Percentiles rank a stretch among this genome's conserved stretches.
Conservation (phyloP, 176 grass and related monocot species). For the Rhipidocladum racemiflorum region DNA sequence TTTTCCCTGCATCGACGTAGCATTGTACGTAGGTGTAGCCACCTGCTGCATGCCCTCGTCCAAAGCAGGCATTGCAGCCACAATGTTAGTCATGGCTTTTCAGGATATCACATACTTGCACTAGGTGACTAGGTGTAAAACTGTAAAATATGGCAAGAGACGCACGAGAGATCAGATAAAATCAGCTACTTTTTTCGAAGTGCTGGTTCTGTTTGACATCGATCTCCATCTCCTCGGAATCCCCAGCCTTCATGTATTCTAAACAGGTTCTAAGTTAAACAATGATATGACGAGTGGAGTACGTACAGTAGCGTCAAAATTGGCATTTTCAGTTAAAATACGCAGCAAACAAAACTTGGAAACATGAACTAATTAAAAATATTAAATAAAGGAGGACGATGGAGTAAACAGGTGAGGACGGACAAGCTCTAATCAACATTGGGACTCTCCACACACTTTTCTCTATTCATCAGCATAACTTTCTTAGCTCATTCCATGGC, state of each 20-base stretch:
- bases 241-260: neutral
- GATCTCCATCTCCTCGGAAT: neutral
- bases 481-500: neutral
- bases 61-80: neutral
- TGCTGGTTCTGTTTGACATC: neutral
- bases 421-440: conserved; percentile 31
- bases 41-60: neutral
- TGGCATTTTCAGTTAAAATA: neutral
- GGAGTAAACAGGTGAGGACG: neutral
- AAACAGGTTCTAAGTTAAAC: neutral
- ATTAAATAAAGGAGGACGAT: conserved; percentile 3
- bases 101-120: neutral
- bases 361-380: neutral
- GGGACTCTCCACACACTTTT: neutral
- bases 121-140: too few relatives aligned
- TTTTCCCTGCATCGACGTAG: neutral
- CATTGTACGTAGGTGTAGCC: neutral
- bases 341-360: conserved; percentile 13
- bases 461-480: neutral
- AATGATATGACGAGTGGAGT: neutral
- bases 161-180: neutral
- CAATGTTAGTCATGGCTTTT: neutral
- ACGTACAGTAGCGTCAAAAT: neutral
- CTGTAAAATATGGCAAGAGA: neutral
- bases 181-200: neutral